Evolutionary conservation across 257 asterid species (phyloP), one percentile per base, ranked within the genome.

Genomic region (Datura wrightii): DNA sequence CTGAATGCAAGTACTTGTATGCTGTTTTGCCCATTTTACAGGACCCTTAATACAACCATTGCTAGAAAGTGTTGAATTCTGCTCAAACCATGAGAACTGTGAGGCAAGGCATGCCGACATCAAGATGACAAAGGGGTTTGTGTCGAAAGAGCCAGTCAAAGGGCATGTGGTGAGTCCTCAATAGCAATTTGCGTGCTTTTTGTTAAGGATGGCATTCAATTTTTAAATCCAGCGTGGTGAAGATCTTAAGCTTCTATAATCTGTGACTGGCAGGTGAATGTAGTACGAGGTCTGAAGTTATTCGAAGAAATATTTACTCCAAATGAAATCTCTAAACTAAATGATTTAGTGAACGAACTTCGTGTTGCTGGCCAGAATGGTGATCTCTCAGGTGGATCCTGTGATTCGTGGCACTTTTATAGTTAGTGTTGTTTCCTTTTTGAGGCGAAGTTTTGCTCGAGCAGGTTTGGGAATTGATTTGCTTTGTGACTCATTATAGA

Each of bases 321-420:
- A 42, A 83, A 82, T 78, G 98, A 94, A 93, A 91, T 96, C 83
- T 89, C 95, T 50, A 96, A 94, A 87, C 88, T 96, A 91, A 90
- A 89, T 82, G 94, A 93, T 89, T 91, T 92, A 81, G 97, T 91
- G 88, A 90, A 87, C 81, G 97, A 93, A 85, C 96, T 96, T 86
- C 94, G 98, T 82, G 90, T 87, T 83, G 94, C 98, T 89, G 99
- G 99, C 88, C 94, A 89, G 90, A 94, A 93, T 76, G 99, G 98
- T 79, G 95, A 93, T 90, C 98, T 96, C 93, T 93, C 97, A 94
- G 99, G 99, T 93, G 97, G 95, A 86, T 89, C 94, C 93, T 88
- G 94, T 93, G 98, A 93, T 91, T 86, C 94, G 92, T 92, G 94
- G 91, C 91, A 94, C 94, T 93, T 93, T 91, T 91, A 91, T 91